Conservation (phyloP, 2,329 filamentous ascomycete genomes). For the Aureobasidium sp. region DNA sequence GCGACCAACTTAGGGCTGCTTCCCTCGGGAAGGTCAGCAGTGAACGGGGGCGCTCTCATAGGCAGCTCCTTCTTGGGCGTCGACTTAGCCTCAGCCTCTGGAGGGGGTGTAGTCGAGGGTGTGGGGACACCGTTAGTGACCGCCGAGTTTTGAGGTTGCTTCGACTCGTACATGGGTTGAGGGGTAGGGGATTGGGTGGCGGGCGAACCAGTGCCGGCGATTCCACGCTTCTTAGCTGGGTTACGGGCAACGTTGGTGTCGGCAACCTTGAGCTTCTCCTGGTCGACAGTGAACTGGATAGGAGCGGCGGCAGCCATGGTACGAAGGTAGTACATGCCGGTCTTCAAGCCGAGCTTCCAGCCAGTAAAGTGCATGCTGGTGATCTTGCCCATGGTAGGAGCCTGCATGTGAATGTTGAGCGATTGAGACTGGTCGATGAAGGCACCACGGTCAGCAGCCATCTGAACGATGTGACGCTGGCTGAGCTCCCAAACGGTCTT, state of each 20-base stretch:
- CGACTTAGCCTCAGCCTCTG: conserved; percentile 35
- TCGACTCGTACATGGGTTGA: conserved; percentile 56
- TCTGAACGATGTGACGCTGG: conserved; percentile 89
- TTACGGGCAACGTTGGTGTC: conserved; percentile 69
- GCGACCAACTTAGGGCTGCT: conserved; percentile 71
- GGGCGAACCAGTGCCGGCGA: conserved; percentile 39
- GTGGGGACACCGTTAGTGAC: conserved; percentile 57
- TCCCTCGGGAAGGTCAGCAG: conserved; percentile 67
- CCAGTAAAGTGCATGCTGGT: conserved; percentile 99
- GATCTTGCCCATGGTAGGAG: conserved; percentile 99
- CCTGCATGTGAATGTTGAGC: conserved; percentile 98
- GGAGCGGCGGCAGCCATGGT: conserved; percentile 94
- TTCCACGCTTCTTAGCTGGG: conserved; percentile 59
- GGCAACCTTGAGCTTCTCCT: conserved; percentile 80
- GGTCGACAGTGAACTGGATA: conserved; percentile 98
- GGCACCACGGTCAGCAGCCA: conserved; percentile 95
- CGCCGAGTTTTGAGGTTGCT: conserved; percentile 36
- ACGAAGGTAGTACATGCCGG: conserved; percentile 99
- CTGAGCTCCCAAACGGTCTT: conserved; percentile 99
- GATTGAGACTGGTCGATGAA: conserved; percentile 99
- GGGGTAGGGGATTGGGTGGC: conserved; percentile 38
- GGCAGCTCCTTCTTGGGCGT: conserved; percentile 46
- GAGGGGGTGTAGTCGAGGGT: conserved; percentile 58
- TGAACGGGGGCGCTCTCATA: conserved; percentile 58
- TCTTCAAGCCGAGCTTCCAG: conserved; percentile 99